Evolutionary conservation across 2,329 filamentous ascomycete genomes (phyloP).

Genomic region (Pseudopyricularia cyperi): DNA sequence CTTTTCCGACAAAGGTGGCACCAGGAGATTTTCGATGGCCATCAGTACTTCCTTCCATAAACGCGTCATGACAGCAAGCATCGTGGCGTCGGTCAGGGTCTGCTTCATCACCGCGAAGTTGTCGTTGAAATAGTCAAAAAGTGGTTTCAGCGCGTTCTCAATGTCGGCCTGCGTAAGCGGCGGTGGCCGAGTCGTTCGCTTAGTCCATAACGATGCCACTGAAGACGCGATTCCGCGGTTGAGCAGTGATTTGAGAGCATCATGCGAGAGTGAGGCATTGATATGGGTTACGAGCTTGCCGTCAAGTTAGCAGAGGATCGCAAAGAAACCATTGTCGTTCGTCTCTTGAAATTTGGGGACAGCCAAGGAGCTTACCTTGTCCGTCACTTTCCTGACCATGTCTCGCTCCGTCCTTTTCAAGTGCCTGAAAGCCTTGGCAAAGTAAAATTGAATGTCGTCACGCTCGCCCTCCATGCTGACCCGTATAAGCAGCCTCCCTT

Average conservation of each 20-base stretch:
- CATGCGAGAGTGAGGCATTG: constrained; percentile 71
- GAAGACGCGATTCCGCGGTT: constrained; percentile 58
- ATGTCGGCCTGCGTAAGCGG: constrained; percentile 59
- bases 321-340: no score
- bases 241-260: constrained; percentile 63
- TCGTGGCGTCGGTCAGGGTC: constrained; percentile 86
- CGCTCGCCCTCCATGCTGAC: constrained; percentile 98
- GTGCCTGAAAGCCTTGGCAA: constrained; percentile 90
- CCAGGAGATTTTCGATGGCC: constrained; percentile 78
- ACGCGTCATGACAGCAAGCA: constrained; percentile 96
- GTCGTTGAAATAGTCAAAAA: constrained; percentile 93
- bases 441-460: constrained; percentile 97
- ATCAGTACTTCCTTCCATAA: constrained; percentile 96
- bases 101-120: constrained; percentile 99
- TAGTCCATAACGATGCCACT: constrained; percentile 58
- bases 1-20: constrained; percentile 91
- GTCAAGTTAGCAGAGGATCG: constrained; percentile 4
- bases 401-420: constrained; percentile 92
- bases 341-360: constrained; percentile 6
- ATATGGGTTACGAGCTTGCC: constrained; percentile 79
- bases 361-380: constrained; percentile 58
- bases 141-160: constrained; percentile 65
- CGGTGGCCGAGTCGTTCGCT: constrained; percentile 39
- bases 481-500: constrained; percentile 75
- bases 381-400: constrained; percentile 95